Evolutionary conservation across 2,329 filamentous ascomycete genomes (phyloP).

Genomic region (Aspergillus sp.): DNA sequence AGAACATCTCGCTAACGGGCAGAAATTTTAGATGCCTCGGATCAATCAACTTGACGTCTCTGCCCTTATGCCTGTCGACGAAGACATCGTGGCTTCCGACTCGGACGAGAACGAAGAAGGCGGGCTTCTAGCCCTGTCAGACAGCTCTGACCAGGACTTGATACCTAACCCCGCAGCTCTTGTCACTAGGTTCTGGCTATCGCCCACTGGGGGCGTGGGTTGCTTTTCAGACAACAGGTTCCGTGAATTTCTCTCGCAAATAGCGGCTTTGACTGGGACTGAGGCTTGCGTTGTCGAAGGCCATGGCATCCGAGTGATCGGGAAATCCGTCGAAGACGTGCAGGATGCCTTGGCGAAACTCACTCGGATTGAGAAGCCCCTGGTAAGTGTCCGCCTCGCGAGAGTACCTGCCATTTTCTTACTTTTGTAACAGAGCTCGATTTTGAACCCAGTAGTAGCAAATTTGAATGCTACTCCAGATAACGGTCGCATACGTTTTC

Average conservation of each 20-base stretch:
- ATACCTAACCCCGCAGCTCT: constrained; percentile 11
- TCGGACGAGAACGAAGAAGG: constrained; percentile 6
- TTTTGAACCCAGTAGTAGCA: constrained; percentile 16
- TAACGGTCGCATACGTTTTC: constrained; percentile 13
- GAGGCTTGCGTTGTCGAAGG: constrained; percentile 25
- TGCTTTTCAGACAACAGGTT: constrained; percentile 24
- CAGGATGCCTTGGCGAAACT: constrained; percentile 33
- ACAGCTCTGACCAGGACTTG: constrained; percentile 20
- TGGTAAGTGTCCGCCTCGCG: constrained; percentile 23
- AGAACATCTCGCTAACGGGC: background rate
- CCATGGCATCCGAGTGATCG: constrained; percentile 30
- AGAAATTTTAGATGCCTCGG: constrained; percentile 26
- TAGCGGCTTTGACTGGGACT: constrained; percentile 32
- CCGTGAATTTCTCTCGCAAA: constrained; percentile 21
- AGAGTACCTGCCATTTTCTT: background rate
- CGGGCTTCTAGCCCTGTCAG: constrained; percentile 18
- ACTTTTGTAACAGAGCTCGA: constrained; percentile 20
- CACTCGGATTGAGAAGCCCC: constrained; percentile 27
- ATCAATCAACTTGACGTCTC: constrained; percentile 30
- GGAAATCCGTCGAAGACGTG: constrained; percentile 23
- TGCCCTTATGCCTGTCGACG: constrained; percentile 11
- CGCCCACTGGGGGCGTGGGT: constrained; percentile 23
- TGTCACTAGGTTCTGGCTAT: constrained; percentile 28
- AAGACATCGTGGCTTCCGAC: background rate
- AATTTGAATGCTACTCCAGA: constrained; percentile 23